Evolutionary conservation across 2,329 filamentous ascomycete species (phyloP).

Genomic region (Aspergillus tanneri): DNA sequence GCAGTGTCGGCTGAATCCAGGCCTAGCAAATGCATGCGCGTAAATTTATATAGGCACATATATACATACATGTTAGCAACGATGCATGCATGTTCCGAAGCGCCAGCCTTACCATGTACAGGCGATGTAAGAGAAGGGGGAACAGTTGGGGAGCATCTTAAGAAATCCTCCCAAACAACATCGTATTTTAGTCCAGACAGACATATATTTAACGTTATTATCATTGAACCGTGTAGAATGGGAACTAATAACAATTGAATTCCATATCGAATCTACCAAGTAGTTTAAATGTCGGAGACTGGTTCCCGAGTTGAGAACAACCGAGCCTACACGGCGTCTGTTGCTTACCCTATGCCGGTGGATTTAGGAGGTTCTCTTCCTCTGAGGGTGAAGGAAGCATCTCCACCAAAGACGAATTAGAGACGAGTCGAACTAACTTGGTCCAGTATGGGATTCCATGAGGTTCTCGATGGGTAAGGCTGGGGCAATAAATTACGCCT

Average conservation of each 20-base stretch:
- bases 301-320: conserved; percentile 10
- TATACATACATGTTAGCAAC: too few relatives aligned
- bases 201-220: not conserved
- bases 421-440: not conserved
- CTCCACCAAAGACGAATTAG: conserved; percentile 2
- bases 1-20: too few relatives aligned
- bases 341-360: too few relatives aligned
- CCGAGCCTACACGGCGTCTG: conserved; percentile 3
- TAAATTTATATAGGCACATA: too few relatives aligned
- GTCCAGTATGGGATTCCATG: not conserved
- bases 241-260: not conserved
- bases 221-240: conserved; percentile 2
- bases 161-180: too few relatives aligned
- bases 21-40: too few relatives aligned
- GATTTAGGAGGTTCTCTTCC: too few relatives aligned
- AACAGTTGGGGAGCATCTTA: not conserved
- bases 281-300: conserved; percentile 8
- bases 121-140: not conserved
- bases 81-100: too few relatives aligned
- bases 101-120: too few relatives aligned
- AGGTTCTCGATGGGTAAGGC: conserved; percentile 4
- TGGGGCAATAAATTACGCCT: conserved; percentile 11
- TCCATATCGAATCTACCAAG: not conserved
- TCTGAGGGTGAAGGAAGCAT: not conserved
- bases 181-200: not conserved